Conservation (phyloP, 345 rosid species). For the Moricandia arvensis region DNA sequence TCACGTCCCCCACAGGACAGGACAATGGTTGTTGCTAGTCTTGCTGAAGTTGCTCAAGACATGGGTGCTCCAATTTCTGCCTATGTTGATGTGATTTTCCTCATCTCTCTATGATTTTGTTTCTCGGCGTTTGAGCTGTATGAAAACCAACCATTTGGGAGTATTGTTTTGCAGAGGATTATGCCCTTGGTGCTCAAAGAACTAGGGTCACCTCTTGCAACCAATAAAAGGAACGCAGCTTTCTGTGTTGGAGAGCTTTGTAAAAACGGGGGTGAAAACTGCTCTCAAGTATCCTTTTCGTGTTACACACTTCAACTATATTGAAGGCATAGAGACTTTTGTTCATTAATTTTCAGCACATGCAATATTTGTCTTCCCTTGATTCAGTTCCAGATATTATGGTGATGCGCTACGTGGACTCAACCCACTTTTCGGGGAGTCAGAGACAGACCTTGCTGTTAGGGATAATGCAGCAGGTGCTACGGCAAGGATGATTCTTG, state of each 20-base stretch:
- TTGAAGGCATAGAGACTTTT: not conserved
- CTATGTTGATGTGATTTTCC: constrained; percentile 75
- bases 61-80: constrained; percentile 93
- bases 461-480: constrained; percentile 99
- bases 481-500: constrained; percentile 95
- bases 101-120: not conserved
- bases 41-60: constrained; percentile 98
- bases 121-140: constrained; percentile 13
- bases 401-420: constrained; percentile 73
- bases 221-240: constrained; percentile 98
- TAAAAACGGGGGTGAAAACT: constrained; percentile 89
- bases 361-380: constrained; percentile 42
- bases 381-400: constrained; percentile 58
- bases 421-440: constrained; percentile 82
- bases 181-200: constrained; percentile 95
- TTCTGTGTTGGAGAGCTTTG: constrained; percentile 97
- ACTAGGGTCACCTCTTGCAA: constrained; percentile 74
- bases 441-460: constrained; percentile 93
- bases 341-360: not conserved
- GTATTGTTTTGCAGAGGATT: constrained; percentile 59
- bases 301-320: not conserved
- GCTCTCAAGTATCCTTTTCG: constrained; percentile 79
- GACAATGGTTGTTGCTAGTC: constrained; percentile 97
- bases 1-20: constrained; percentile 87
- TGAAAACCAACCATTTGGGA: constrained; percentile 17